phyloP scores from a whole-genome alignment of 371 early-diverging fungal genomes.

The Syncephalastrum sp. region DNA sequence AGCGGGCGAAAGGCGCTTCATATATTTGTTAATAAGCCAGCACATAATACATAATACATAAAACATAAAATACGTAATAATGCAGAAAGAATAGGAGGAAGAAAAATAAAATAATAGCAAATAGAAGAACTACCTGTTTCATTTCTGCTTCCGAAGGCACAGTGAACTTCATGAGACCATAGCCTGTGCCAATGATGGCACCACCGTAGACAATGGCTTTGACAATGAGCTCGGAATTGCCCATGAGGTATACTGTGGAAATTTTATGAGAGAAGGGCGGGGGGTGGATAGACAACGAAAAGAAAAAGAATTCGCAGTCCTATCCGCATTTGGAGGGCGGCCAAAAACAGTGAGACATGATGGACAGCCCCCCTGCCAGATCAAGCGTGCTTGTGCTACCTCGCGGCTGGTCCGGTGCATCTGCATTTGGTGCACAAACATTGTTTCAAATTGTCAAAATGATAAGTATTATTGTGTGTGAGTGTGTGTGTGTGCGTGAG shows the following conservation, averaged over 20 bases:
- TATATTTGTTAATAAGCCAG: no score
- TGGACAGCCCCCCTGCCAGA: neutral
- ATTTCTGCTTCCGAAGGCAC: slow-evolving; percentile 47
- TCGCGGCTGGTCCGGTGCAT: no score
- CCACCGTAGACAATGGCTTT: slow-evolving; percentile 40
- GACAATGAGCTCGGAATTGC: slow-evolving; percentile 22
- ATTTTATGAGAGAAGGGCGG: no score
- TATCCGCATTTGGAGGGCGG: no score
- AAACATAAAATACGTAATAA: no score
- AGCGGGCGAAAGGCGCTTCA: slow-evolving; percentile 35
- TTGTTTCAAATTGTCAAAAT: no score
- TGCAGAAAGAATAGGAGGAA: neutral
- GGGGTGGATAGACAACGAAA: no score
- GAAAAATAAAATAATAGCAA: neutral
- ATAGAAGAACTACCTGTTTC: slow-evolving; percentile 24
- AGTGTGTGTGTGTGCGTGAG: no score
- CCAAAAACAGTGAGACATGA: neutral
- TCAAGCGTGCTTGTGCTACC: no score
- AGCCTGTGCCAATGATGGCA: slow-evolving; percentile 43
- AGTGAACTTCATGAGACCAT: slow-evolving; percentile 45
- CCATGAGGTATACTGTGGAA: slow-evolving; percentile 17
- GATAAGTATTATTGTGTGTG: neutral
- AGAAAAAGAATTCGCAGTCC: no score
- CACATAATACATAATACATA: neutral
- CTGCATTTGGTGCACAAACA: no score